Evolutionary conservation across 116 monocot species (phyloP).

Genomic region (Iris pallida): DNA sequence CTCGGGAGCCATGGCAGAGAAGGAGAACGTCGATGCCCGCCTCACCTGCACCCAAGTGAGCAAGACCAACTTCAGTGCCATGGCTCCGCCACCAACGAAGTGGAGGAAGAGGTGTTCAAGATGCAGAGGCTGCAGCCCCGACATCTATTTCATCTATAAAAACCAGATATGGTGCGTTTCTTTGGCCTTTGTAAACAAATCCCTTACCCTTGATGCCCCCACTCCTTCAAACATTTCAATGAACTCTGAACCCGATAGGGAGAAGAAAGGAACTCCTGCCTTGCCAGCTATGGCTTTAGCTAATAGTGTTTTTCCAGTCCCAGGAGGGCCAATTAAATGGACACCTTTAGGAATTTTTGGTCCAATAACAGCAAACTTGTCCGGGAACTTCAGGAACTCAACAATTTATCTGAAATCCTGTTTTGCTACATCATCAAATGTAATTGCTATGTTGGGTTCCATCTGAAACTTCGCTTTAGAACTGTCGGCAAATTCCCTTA

Average conservation of each 20-base stretch:
- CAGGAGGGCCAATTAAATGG: slow-evolving; percentile 50
- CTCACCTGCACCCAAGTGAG: too few relatives aligned
- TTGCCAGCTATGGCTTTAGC: slow-evolving; percentile 70
- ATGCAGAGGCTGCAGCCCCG: too few relatives aligned
- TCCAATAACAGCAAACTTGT: slow-evolving; percentile 62
- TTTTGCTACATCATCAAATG: slow-evolving; percentile 86
- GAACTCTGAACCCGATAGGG: slow-evolving; percentile 69
- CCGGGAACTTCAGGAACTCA: slow-evolving; percentile 74
- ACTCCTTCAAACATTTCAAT: slow-evolving; percentile 70
- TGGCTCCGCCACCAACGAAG: too few relatives aligned
- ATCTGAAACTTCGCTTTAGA: slow-evolving; percentile 89
- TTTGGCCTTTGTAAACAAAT: slow-evolving; percentile 62
- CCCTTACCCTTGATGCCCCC: slow-evolving; percentile 62
- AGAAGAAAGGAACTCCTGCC: slow-evolving; percentile 71
- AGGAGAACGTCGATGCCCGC: too few relatives aligned
- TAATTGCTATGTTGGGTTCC: slow-evolving; percentile 87
- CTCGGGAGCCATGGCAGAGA: too few relatives aligned
- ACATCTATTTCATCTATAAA: slow-evolving; percentile 72
- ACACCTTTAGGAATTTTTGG: slow-evolving; percentile 61
- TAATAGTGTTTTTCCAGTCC: slow-evolving; percentile 58
- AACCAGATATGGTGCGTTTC: slow-evolving; percentile 52
- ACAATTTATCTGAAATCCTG: slow-evolving; percentile 92
- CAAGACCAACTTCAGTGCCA: too few relatives aligned
- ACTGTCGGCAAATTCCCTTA: slow-evolving; percentile 9
- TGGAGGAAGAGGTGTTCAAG: too few relatives aligned